Percentiles rank a stretch among this genome's conserved stretches.
Conservation (phyloP, 2,329 filamentous ascomycete species). For the Zymoseptoria brevis region DNA sequence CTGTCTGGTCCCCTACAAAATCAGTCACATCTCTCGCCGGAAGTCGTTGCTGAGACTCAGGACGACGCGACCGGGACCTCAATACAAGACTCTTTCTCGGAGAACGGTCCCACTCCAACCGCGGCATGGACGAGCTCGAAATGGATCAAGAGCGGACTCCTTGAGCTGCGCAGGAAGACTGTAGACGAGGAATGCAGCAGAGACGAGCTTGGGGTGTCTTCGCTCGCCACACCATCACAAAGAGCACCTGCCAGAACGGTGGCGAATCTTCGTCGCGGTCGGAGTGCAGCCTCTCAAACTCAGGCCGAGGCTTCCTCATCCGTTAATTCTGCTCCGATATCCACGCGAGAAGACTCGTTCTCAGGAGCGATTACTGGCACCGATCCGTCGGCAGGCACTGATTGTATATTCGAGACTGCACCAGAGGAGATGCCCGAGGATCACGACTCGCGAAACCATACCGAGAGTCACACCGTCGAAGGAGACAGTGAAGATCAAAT, state of each 20-base stretch:
- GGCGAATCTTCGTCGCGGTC: neutral
- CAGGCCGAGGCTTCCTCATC: neutral
- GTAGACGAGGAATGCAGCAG: constrained; percentile 19
- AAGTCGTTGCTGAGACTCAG: constrained; percentile 11
- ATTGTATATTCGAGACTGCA: neutral
- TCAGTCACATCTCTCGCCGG: neutral
- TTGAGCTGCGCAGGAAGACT: constrained; percentile 10
- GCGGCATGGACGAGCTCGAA: constrained; percentile 20
- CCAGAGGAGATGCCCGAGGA: neutral
- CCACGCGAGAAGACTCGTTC: neutral
- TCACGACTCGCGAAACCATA: neutral
- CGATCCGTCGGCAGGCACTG: neutral
- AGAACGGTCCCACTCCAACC: constrained; percentile 16
- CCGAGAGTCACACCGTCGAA: neutral
- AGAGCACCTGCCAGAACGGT: neutral
- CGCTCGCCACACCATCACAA: constrained; percentile 14
- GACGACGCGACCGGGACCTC: neutral
- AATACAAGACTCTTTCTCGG: constrained; percentile 5
- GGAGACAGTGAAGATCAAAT: constrained; percentile 8
- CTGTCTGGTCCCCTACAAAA: neutral
- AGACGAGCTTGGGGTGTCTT: constrained; percentile 17
- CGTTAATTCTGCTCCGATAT: neutral
- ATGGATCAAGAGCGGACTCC: constrained; percentile 14
- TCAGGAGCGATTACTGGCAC: neutral
- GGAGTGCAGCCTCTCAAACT: constrained; percentile 1